These are phyloP conservation scores for Acacia crassicarpa DNA, from an alignment of 306 rosid species.

Conservation along the genomic window DNA sequence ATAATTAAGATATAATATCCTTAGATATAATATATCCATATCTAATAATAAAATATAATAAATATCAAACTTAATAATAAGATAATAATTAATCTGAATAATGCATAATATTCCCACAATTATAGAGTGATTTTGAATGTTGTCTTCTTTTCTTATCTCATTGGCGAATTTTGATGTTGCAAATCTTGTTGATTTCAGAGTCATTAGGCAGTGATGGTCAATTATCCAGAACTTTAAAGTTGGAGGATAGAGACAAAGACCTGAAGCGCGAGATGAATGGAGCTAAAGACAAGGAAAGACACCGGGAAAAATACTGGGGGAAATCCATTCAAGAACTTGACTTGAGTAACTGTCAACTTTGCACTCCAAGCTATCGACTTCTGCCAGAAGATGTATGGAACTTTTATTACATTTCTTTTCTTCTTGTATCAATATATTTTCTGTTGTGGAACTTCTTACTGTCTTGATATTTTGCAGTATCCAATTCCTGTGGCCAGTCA, in stretches of 20 bases:
- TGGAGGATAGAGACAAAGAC: conserved; percentile 82
- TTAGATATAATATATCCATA: too few species aligned
- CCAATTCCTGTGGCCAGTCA: conserved; percentile 88
- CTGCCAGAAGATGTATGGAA: conserved; percentile 77
- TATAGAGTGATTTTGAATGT: neutral
- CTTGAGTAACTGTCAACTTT: conserved; percentile 78
- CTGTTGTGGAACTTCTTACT: conserved; percentile 33
- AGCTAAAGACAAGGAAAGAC: conserved; percentile 80
- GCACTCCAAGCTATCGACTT: conserved; percentile 96
- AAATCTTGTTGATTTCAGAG: conserved; percentile 60
- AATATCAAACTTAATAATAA: too few species aligned
- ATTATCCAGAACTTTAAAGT: conserved; percentile 61
- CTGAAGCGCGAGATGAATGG: conserved; percentile 74
- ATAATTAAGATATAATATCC: too few species aligned
- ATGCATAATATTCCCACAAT: too few species aligned
- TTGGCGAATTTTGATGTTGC: conserved; percentile 32
- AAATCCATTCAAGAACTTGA: conserved; percentile 99
- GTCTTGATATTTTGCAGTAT: conserved; percentile 63
- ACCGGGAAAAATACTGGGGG: conserved; percentile 75
- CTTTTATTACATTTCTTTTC: conserved; percentile 11
- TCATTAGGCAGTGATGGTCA: conserved; percentile 63
- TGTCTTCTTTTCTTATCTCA: neutral
- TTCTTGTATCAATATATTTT: conserved; percentile 18
- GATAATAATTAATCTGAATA: too few species aligned
- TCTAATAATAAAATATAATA: too few species aligned